These are phyloP conservation scores for Leptographium procerum DNA, from an alignment of 2,329 filamentous ascomycete species.

Conservation along the genomic window DNA sequence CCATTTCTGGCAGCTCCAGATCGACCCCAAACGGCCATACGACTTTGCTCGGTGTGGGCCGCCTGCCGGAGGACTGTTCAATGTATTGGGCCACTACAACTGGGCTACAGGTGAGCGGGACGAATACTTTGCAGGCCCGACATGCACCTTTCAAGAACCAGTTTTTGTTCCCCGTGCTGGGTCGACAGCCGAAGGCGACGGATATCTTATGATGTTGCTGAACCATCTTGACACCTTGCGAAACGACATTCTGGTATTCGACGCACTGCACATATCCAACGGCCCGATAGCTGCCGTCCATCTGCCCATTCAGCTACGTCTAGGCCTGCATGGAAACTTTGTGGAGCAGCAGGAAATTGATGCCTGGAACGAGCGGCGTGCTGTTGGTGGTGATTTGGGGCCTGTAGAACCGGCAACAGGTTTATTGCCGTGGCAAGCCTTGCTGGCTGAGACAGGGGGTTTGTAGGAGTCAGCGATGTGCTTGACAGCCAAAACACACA, in stretches of 20 bases:
- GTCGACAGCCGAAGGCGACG: constrained; percentile 33
- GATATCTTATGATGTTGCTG: constrained; percentile 34
- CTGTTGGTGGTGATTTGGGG: constrained; percentile 24
- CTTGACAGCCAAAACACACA: too few species aligned
- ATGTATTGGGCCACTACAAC: constrained; percentile 33
- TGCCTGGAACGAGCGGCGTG: constrained; percentile 26
- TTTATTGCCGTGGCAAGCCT: constrained; percentile 27
- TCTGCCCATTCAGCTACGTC: constrained; percentile 27
- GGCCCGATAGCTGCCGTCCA: constrained; percentile 29
- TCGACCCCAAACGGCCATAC: constrained; percentile 25
- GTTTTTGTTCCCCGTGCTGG: constrained; percentile 35
- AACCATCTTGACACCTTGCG: constrained; percentile 33
- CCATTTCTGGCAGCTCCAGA: constrained; percentile 34
- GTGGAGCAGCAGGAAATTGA: constrained; percentile 31
- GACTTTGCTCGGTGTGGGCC: constrained; percentile 33
- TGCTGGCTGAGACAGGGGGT: background rate
- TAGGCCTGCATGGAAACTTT: constrained; percentile 32
- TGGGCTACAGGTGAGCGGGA: constrained; percentile 27
- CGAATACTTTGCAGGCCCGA: constrained; percentile 32
- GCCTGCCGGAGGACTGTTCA: constrained; percentile 31
- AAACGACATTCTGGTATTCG: constrained; percentile 32
- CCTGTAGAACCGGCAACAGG: constrained; percentile 24
- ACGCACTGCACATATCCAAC: constrained; percentile 25
- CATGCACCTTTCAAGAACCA: constrained; percentile 39
- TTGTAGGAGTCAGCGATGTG: too few species aligned